A percentile compares a stretch with the other conserved stretches of the same genome.
Conservation (phyloP, 352 stramenopile genomes). For the Globisporangium irregulare region DNA sequence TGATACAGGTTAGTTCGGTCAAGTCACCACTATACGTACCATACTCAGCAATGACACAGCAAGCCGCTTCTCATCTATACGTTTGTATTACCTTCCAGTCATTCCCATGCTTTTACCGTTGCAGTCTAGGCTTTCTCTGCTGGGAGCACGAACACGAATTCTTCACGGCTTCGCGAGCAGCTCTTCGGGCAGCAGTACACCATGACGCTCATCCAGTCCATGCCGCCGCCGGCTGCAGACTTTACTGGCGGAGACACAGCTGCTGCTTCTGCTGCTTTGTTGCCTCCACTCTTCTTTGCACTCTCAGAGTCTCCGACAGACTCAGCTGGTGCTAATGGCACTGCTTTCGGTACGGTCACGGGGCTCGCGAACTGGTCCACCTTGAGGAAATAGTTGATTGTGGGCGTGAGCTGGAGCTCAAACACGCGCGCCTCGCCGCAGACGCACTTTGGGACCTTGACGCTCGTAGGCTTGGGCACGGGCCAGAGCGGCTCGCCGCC, state of each 20-base stretch:
- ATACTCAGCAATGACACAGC: too few species aligned
- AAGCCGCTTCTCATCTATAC: too few species aligned
- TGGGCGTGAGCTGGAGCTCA: slow-evolving; percentile 81
- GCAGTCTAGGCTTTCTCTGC: slow-evolving; percentile 15
- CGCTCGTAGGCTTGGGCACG: slow-evolving; percentile 37
- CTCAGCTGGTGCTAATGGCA: background rate
- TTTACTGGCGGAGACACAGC: background rate
- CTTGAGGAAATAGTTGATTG: slow-evolving; percentile 85
- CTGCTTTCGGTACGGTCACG: slow-evolving; percentile 11
- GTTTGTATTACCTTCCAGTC: too few species aligned
- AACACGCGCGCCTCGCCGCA: slow-evolving; percentile 72
- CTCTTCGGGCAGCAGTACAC: slow-evolving; percentile 76
- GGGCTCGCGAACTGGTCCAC: slow-evolving; percentile 58
- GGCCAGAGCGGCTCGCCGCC: slow-evolving; percentile 82
- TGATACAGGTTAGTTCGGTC: too few species aligned
- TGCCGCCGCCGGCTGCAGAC: slow-evolving; percentile 33
- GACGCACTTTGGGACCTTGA: slow-evolving; percentile 51
- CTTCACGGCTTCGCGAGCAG: slow-evolving; percentile 55
- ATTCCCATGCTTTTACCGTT: too few species aligned
- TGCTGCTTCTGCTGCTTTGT: slow-evolving; percentile 9
- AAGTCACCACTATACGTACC: too few species aligned
- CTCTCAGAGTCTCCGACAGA: background rate
- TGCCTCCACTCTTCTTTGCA: background rate
- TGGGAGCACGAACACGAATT: slow-evolving; percentile 70
- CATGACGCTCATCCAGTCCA: slow-evolving; percentile 81